phyloP scores from a whole-genome alignment of 2,329 filamentous ascomycete species.

The Colletotrichum trifolii region DNA sequence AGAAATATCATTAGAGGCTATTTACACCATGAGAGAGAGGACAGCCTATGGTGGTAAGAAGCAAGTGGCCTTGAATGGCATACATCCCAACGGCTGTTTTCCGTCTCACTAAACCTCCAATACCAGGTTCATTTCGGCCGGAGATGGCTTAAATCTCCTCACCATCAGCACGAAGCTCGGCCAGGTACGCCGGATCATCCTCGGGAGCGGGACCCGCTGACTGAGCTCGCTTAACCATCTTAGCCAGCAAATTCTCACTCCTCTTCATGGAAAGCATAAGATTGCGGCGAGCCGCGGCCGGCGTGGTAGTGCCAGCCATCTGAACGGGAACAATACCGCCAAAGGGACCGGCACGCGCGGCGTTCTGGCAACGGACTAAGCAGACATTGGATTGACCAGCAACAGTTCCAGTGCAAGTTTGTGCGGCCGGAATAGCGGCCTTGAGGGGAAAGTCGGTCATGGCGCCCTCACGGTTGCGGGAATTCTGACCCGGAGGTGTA shows the following conservation, averaged over 20 bases:
- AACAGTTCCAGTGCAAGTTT: slow-evolving; percentile 69
- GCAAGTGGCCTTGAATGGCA: too few relatives aligned
- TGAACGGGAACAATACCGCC: slow-evolving; percentile 70
- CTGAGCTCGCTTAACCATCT: slow-evolving; percentile 40
- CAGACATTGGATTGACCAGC: slow-evolving; percentile 70
- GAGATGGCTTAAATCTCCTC: slow-evolving; percentile 37
- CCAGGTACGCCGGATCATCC: slow-evolving; percentile 36
- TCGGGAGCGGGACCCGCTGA: slow-evolving; percentile 32
- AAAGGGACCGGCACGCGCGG: slow-evolving; percentile 69
- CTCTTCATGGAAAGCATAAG: slow-evolving; percentile 43
- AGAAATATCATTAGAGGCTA: too few relatives aligned
- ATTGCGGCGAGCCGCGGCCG: slow-evolving; percentile 40
- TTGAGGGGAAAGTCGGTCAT: slow-evolving; percentile 61
- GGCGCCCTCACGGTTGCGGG: slow-evolving; percentile 56
- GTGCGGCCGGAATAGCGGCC: slow-evolving; percentile 65
- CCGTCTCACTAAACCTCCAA: too few relatives aligned
- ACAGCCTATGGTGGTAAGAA: too few relatives aligned
- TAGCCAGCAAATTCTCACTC: slow-evolving; percentile 36
- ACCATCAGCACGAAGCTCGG: slow-evolving; percentile 38
- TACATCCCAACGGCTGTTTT: too few relatives aligned
- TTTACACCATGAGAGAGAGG: too few relatives aligned
- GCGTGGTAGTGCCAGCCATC: slow-evolving; percentile 46
- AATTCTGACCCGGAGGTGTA: slow-evolving; percentile 62
- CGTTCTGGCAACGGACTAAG: slow-evolving; percentile 72
- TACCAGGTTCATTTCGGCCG: too few relatives aligned